A percentile compares a stretch with the other conserved stretches of the same genome.
Evolutionary conservation across 2,329 filamentous ascomycete species (phyloP).

Genomic region (Hansfordia pulvinata): DNA sequence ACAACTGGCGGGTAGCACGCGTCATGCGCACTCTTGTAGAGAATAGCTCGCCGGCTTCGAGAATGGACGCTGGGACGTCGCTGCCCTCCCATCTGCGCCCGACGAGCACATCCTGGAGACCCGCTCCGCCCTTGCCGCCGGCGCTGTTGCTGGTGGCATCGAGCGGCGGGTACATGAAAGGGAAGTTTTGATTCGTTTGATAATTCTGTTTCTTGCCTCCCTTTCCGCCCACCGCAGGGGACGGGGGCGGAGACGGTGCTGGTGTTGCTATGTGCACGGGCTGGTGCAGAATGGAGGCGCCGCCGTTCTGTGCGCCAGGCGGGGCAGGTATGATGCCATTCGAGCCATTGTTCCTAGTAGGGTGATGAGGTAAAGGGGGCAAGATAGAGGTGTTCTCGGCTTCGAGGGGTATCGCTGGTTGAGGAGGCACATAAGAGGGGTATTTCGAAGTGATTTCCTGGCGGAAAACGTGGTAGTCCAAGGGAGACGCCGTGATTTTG

Average conservation of each 20-base stretch:
- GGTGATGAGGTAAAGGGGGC: slow-evolving; percentile 68
- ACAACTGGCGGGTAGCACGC: slow-evolving; percentile 79
- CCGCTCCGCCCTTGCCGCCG: slow-evolving; percentile 76
- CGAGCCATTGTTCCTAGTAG: slow-evolving; percentile 43
- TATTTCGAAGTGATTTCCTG: slow-evolving; percentile 98
- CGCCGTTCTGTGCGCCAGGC: slow-evolving; percentile 38
- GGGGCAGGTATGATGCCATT: slow-evolving; percentile 48
- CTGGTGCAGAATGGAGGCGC: slow-evolving; percentile 79
- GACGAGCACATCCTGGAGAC: slow-evolving; percentile 66
- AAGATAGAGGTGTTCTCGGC: slow-evolving; percentile 83
- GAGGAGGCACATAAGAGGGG: slow-evolving; percentile 85
- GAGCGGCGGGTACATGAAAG: slow-evolving; percentile 89
- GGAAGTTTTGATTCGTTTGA: slow-evolving; percentile 97
- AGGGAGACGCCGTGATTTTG: slow-evolving; percentile 81
- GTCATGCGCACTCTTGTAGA: slow-evolving; percentile 84
- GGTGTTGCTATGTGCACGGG: slow-evolving; percentile 98
- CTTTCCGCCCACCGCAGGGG: slow-evolving; percentile 75
- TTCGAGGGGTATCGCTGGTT: slow-evolving; percentile 70
- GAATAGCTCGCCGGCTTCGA: slow-evolving; percentile 89
- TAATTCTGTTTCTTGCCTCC: slow-evolving; percentile 98
- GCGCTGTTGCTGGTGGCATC: slow-evolving; percentile 81
- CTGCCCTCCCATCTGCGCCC: slow-evolving; percentile 86
- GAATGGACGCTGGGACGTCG: slow-evolving; percentile 84
- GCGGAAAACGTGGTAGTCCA: slow-evolving; percentile 92
- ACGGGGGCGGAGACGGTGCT: slow-evolving; percentile 87